A percentile compares a stretch with the other conserved stretches of the same genome.
Evolutionary conservation across 139 green algal species (phyloP).

Genomic region (Chlamydomonas sp.): DNA sequence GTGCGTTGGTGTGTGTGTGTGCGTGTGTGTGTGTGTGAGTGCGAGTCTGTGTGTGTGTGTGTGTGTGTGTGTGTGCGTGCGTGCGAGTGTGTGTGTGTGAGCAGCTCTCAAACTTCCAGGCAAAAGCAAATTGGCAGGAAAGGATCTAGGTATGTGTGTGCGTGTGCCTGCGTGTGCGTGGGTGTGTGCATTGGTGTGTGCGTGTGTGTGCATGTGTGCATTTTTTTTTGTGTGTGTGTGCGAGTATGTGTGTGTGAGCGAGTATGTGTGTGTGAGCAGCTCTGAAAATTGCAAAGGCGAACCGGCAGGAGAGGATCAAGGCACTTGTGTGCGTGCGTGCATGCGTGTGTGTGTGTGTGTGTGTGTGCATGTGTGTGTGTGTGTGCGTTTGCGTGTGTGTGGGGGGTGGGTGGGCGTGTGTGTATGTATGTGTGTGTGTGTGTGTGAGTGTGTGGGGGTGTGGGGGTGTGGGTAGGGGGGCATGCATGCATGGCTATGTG

Average conservation of each 20-base stretch:
- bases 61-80: background rate
- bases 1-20: too few species aligned
- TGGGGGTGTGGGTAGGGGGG: background rate
- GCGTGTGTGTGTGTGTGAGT: too few species aligned
- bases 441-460: background rate
- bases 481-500: background rate
- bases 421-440: background rate
- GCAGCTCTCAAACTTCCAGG: too few species aligned
- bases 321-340: background rate
- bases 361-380: constrained; percentile 3
- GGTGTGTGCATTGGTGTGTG: too few species aligned
- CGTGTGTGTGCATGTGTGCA: background rate
- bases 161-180: too few species aligned
- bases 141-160: too few species aligned
- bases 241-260: too few species aligned
- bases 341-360: background rate
- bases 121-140: too few species aligned
- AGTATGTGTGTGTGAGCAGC: background rate
- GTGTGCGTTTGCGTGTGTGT: background rate
- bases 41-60: too few species aligned
- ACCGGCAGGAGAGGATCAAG: too few species aligned
- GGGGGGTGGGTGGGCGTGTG: background rate
- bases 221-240: too few species aligned
- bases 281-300: too few species aligned
- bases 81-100: background rate